These are phyloP conservation scores for Basipetospora chlamydospora DNA, from an alignment of 2,329 filamentous ascomycete genomes.

Conservation along the genomic window DNA sequence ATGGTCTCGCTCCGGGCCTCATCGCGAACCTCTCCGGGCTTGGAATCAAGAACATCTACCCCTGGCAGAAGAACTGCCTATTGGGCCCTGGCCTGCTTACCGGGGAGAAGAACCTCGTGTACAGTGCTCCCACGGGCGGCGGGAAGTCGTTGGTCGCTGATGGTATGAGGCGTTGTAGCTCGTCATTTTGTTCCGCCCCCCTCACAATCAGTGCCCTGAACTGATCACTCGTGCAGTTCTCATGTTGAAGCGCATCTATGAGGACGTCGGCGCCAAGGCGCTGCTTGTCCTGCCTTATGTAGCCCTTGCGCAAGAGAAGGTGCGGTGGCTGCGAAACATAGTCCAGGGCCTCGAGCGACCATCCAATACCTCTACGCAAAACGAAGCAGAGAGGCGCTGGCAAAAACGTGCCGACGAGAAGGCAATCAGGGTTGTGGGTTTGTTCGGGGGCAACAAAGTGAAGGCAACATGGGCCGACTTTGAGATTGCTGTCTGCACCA, in stretches of 20 bases:
- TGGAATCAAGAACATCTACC: slow-evolving; percentile 61
- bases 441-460: slow-evolving; percentile 60
- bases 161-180: no score
- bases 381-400: slow-evolving; percentile 29
- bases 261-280: slow-evolving; percentile 48
- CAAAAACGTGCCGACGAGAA: slow-evolving; percentile 40
- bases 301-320: slow-evolving; percentile 66
- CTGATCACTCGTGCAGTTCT: slow-evolving; percentile 31
- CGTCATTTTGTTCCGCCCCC: background rate
- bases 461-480: slow-evolving; percentile 57
- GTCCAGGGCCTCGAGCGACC: slow-evolving; percentile 42
- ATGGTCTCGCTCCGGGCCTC: slow-evolving; percentile 44
- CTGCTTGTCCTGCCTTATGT: slow-evolving; percentile 65
- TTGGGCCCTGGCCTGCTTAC: slow-evolving; percentile 49
- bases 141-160: slow-evolving; percentile 65
- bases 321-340: slow-evolving; percentile 55
- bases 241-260: slow-evolving; percentile 57
- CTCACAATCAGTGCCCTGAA: background rate
- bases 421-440: slow-evolving; percentile 51
- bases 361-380: slow-evolving; percentile 18
- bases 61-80: slow-evolving; percentile 66
- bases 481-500: slow-evolving; percentile 65
- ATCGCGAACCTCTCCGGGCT: slow-evolving; percentile 49
- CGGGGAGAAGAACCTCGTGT: slow-evolving; percentile 58
- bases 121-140: slow-evolving; percentile 64